Evolutionary conservation across 1,284 basidiomycete genomes (phyloP), one percentile per base, ranked within the genome.

Genomic region (Puccinia novopanici): DNA sequence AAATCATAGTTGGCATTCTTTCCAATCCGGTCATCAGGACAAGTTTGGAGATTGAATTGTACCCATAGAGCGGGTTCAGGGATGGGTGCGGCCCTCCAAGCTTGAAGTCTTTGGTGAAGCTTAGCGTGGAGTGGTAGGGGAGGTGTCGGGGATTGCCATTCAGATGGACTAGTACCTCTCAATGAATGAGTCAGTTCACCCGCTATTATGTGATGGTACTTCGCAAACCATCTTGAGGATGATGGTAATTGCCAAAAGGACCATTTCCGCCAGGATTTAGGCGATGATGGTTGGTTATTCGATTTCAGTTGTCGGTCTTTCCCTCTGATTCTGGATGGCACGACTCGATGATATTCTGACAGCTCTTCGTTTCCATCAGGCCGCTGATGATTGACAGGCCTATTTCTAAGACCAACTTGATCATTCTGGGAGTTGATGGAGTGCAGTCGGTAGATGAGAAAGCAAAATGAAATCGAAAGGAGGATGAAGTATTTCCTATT

Each of bases 61-160:
- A 84, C 84, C 84, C 84, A 84, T 22, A 84, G 83, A 1, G 81
- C 84, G 1, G 83, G 81, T 61, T 84, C 84, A 30, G 75, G 78
- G 12, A 81, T 65, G 0, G 87, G 87, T 0, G 88, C 85, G 12
- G 84, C 82, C 40, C 85, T 83, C 87, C 87, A 88, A 3, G 84
- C 86, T 12, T 84, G 82, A 3, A 88, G 82, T 10, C 88, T 82
- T 37, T 87, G 85, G 27, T 83, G 59, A 3, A 87, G 82, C 0
- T 84, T 84, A 9, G 88, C 86, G 0, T 83, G 78, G 0, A 87
- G 50, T 0, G 86, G 86, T 13, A 88, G 83, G 0, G 87, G 83
- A 15, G 81, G 82, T 0, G 84, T 83, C 4, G 84, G 84, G 1
- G 82, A 82, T 22, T 61, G 48, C 83, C 83, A 84, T 57, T 70